Evolutionary conservation across 768 basidiomycete genomes (phyloP), one percentile per base, ranked within the genome.

Genomic region (Postia placenta): DNA sequence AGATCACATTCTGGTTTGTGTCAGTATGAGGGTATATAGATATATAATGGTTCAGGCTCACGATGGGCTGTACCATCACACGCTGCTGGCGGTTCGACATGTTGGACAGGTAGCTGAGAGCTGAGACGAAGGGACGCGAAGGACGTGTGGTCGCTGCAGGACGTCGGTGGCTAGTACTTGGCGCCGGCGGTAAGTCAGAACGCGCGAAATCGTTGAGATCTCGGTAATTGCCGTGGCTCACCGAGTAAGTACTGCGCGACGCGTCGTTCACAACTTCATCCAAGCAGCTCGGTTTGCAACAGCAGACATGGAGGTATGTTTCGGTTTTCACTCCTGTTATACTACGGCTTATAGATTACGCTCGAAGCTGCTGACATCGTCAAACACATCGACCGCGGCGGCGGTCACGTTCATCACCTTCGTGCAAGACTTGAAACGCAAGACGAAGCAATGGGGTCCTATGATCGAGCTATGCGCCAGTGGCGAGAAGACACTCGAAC

Each of bases 61-160:
- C 94, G 84, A 96, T 96, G 83, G 93, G 93, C 71, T 97, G 95
- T 53, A 97, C 95, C 92, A 97, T 92, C 78, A 97, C 94, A 65
- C 92, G 88, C 65, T 92, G 87, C 65, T 92, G 90, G 62, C 92
- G 87, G 60, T 81, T 83, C 27, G 89, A 92, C 93, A 97, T 97
- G 66, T 62, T 82, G 70, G 49, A 50, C 22, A 24, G 35, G 45
- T 39, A 6, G 38, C 7, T 33, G 30, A 33, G 30, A 33, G 30
- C 15, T 33, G 30, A n/a, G n/a, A n/a, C n/a, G n/a, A n/a, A n/a
- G n/a, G n/a, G n/a, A n/a, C n/a, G n/a, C n/a, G n/a, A n/a, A n/a
- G n/a, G n/a, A 41, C 22, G 15, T 19, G 38, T 39, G 41, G 41
- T 7, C 30, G 26, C 43, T 33, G 14, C 28, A 11, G 43, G 7